Evolutionary conservation across 148 eudicot genomes (phyloP).

Genomic region (Camellia lanceoleosa): DNA sequence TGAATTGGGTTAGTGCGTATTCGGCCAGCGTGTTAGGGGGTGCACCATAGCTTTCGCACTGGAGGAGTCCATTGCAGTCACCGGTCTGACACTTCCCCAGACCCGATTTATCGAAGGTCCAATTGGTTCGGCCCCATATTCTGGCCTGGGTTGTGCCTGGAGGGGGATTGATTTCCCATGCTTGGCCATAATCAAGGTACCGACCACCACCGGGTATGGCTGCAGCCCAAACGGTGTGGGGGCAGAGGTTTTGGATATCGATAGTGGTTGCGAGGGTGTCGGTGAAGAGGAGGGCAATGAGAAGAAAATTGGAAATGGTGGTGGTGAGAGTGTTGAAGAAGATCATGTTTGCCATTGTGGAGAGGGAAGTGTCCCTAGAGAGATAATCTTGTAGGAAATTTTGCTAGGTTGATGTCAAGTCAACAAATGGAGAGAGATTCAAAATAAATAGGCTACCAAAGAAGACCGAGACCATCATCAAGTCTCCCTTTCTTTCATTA

Average conservation of each 20-base stretch:
- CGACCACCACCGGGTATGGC: conserved; percentile 26
- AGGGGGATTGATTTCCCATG: conserved; percentile 17
- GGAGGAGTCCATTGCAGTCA: conserved; percentile 32
- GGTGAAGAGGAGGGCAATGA: not conserved
- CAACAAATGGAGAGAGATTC: too few species aligned
- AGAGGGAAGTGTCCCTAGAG: too few species aligned
- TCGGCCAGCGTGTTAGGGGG: conserved; percentile 38
- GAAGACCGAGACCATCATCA: too few species aligned
- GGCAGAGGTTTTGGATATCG: conserved; percentile 21
- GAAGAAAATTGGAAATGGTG: not conserved
- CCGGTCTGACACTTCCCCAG: conserved; percentile 28
- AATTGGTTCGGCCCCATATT: conserved; percentile 26
- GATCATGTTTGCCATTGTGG: not conserved
- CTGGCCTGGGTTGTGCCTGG: conserved; percentile 21
- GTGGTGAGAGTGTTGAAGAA: not conserved
- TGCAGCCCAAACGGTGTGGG: conserved; percentile 27
- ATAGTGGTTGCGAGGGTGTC: conserved; percentile 3
- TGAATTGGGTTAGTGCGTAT: conserved; percentile 15
- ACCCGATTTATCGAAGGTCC: conserved; percentile 15
- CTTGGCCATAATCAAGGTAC: conserved; percentile 16
- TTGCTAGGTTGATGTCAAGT: too few species aligned
- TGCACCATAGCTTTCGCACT: conserved; percentile 24
- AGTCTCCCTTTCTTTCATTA: too few species aligned
- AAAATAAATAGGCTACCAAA: too few species aligned
- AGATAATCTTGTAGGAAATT: too few species aligned